Conservation (phyloP, 164 flowering plant genomes). For the Sedum album region DNA sequence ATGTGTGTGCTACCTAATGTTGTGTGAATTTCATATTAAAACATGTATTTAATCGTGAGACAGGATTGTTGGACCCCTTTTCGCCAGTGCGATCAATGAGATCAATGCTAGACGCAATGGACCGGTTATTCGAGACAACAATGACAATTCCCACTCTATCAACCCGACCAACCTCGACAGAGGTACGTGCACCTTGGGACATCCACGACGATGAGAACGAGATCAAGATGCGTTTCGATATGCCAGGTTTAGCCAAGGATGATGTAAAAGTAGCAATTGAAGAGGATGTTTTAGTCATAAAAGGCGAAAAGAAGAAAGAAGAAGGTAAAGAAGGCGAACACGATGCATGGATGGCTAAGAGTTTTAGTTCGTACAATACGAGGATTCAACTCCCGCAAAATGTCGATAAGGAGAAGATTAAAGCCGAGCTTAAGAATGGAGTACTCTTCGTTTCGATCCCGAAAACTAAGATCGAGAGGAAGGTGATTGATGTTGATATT, state of each 20-base stretch:
- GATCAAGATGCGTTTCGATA: conserved; percentile 64
- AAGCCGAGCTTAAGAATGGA: conserved; percentile 70
- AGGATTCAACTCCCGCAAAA: conserved; percentile 57
- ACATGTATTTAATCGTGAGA: too few relatives aligned
- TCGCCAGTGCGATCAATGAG: conserved; percentile 73
- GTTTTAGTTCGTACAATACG: conserved; percentile 39
- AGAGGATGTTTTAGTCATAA: conserved; percentile 52
- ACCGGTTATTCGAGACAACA: conserved; percentile 57
- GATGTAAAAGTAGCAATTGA: conserved; percentile 67
- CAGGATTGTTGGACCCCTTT: conserved; percentile 50
- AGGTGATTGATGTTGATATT: conserved; percentile 32
- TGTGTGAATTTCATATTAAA: too few relatives aligned
- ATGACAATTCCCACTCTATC: conserved; percentile 25
- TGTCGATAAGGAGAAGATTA: conserved; percentile 55
- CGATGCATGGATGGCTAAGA: conserved; percentile 32
- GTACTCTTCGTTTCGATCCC: conserved; percentile 41
- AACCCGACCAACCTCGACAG: conserved; percentile 11
- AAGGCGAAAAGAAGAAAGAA: conserved; percentile 47
- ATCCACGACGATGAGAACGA: conserved; percentile 55
- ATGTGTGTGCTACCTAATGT: too few relatives aligned
- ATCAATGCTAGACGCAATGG: conserved; percentile 75
- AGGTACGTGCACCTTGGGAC: conserved; percentile 67
- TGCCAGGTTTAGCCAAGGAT: conserved; percentile 65
- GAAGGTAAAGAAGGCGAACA: conserved; percentile 23
- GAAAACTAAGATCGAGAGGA: neutral